Evolutionary conservation across 169 alveolate species (phyloP).

Genomic region (Cryptosporidium ubiquitum): DNA sequence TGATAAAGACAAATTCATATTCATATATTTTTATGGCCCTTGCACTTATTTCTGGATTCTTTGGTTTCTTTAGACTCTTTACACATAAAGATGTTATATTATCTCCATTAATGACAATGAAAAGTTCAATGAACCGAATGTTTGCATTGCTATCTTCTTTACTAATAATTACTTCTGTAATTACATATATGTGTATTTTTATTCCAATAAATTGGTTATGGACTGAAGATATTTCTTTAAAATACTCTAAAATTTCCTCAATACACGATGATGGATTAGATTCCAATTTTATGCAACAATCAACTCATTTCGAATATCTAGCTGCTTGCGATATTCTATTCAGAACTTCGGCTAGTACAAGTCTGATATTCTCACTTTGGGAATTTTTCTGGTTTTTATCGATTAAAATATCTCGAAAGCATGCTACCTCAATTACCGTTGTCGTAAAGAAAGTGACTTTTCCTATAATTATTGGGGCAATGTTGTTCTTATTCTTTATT

Average conservation of each 20-base stretch:
- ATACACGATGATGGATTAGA: background rate
- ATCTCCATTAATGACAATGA: constrained; percentile 35
- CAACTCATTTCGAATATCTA: background rate
- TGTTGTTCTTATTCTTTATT: background rate
- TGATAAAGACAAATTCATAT: constrained; percentile 38
- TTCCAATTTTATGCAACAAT: background rate
- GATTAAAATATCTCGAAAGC: constrained; percentile 42
- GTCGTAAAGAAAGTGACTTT: constrained; percentile 43
- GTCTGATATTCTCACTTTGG: constrained; percentile 34
- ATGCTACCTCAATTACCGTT: constrained; percentile 67
- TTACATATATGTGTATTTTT: constrained; percentile 9
- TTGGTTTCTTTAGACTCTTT: constrained; percentile 20
- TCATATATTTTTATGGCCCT: constrained; percentile 37
- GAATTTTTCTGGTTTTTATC: constrained; percentile 59
- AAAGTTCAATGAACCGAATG: constrained; percentile 31
- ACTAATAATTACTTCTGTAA: constrained; percentile 2
- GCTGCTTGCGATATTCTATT: constrained; percentile 9
- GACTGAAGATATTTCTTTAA: constrained; percentile 8
- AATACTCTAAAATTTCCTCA: background rate
- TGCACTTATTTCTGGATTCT: constrained; percentile 3
- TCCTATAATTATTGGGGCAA: constrained; percentile 28
- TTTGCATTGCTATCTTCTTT: constrained; percentile 44
- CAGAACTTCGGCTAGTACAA: constrained; percentile 32
- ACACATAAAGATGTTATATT: constrained; percentile 47
- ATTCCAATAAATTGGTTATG: constrained; percentile 54